These are phyloP conservation scores for Maudiozyma saulgeensis DNA, from an alignment of 805 yeast genomes.

Conservation along the genomic window DNA sequence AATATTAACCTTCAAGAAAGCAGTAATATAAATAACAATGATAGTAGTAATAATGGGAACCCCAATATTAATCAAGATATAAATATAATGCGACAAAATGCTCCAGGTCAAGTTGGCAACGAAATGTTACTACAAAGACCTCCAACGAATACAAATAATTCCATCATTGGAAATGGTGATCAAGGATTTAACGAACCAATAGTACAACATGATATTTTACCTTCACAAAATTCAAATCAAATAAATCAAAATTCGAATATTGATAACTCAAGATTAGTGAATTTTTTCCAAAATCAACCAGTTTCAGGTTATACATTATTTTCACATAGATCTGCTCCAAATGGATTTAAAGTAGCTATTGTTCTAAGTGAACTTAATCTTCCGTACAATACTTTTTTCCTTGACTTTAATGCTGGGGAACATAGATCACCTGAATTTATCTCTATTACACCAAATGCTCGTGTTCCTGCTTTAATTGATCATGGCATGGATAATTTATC, in stretches of 20 bases:
- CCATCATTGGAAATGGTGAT: not conserved
- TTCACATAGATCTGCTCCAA: conserved; percentile 85
- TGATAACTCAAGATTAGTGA: conserved; percentile 51
- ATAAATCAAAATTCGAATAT: conserved; percentile 23
- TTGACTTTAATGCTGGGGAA: conserved; percentile 83
- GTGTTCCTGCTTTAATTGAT: conserved; percentile 91
- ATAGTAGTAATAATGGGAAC: conserved; percentile 1
- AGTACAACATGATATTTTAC: conserved; percentile 1
- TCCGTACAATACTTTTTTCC: conserved; percentile 68
- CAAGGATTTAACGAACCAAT: not conserved
- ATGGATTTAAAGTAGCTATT: conserved; percentile 92
- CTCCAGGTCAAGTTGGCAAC: not conserved
- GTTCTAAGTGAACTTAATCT: conserved; percentile 75
- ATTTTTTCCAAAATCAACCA: conserved; percentile 70
- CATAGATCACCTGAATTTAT: conserved; percentile 91
- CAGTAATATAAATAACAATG: conserved; percentile 2
- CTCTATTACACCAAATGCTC: conserved; percentile 88
- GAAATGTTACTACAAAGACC: conserved; percentile 1
- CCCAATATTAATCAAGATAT: not conserved
- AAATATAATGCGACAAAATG: conserved; percentile 15
- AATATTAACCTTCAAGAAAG: conserved; percentile 26
- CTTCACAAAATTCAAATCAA: conserved; percentile 29
- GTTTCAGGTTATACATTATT: conserved; percentile 73
- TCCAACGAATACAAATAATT: not conserved
- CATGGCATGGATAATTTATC: conserved; percentile 72